Evolutionary conservation across 2,329 filamentous ascomycete genomes (phyloP), one percentile per base, ranked within the genome.

Genomic region (Exophiala aquamarina): DNA sequence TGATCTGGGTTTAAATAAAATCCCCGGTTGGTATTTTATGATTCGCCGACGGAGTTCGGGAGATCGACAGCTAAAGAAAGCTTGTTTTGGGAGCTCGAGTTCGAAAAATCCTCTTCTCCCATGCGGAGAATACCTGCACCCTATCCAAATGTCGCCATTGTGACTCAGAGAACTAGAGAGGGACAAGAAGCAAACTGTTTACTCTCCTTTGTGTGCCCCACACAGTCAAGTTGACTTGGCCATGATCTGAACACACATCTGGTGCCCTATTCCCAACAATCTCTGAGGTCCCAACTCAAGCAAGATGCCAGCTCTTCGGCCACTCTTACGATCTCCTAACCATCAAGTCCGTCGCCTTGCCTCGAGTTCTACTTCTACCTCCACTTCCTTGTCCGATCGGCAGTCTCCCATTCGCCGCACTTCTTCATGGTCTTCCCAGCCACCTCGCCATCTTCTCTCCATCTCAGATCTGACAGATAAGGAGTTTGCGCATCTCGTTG

Each of bases 391-490:
- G 14, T 26, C 28, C n/a, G 9, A n/a, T 9, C 44, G 15, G 23
- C 10, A 54, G 48, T 37, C 48, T 15, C 17, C 48, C 32, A 34
- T 54, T 11, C 41, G 52, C n/a, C 29, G n/a, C 48, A n/a, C 20
- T 54, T 34, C 17, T 46, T 9, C 44, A 42, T 14, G 41, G 48
- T 5, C 32, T 54, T n/a, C 41, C 17, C 10, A 41, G 44, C 73
- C 79, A 15, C 87, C 89, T 39, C 86, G 93, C 57, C 92, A 97
- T 76, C 77, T 98, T 42, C 84, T 96, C 70, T 94, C 90, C 44
- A 95, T 96, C 62, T 83, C 84, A 43, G 91, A 98, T 64, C 79
- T 98, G 49, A 84, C 84, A 1, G 78, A 89, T 5, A 71, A 77
- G 36, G 93, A 98, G 70, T 82, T 98, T 61, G 81, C 83, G 26